A percentile compares a stretch with the other conserved stretches of the same genome.
Conservation (phyloP, 345 rosid species). For the Eucalyptus camaldulensis region DNA sequence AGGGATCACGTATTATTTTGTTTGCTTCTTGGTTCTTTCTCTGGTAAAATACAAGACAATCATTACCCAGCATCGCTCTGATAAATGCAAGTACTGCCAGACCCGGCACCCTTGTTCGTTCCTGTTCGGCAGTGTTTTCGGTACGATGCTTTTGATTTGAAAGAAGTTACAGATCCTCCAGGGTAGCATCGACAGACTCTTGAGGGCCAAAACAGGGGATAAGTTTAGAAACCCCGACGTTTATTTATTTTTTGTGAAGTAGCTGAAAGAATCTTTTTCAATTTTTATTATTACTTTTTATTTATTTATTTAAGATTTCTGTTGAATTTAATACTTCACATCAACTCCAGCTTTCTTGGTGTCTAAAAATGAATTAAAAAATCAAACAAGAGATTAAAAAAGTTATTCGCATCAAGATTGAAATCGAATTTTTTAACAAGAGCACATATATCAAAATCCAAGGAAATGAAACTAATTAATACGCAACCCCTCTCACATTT, state of each 20-base stretch:
- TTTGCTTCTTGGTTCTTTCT: background rate
- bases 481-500: no score
- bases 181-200: background rate
- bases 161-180: background rate
- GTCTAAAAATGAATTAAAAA: no score
- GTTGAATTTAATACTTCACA: background rate
- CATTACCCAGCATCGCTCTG: background rate
- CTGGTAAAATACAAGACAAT: background rate
- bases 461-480: no score
- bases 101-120: background rate
- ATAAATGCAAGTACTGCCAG: background rate
- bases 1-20: background rate
- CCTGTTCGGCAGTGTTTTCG: background rate
- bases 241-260: background rate
- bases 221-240: background rate
- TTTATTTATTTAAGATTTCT: no score
- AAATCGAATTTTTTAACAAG: no score
- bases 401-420: no score
- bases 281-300: no score
- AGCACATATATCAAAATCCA: no score
- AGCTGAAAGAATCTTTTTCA: background rate
- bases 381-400: no score
- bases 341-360: no score
- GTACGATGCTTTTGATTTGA: background rate
- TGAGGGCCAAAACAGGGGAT: background rate